Base-by-base conservation (phyloP, 139 green algal genomes). In the Trebouxia sp. region DNA sequence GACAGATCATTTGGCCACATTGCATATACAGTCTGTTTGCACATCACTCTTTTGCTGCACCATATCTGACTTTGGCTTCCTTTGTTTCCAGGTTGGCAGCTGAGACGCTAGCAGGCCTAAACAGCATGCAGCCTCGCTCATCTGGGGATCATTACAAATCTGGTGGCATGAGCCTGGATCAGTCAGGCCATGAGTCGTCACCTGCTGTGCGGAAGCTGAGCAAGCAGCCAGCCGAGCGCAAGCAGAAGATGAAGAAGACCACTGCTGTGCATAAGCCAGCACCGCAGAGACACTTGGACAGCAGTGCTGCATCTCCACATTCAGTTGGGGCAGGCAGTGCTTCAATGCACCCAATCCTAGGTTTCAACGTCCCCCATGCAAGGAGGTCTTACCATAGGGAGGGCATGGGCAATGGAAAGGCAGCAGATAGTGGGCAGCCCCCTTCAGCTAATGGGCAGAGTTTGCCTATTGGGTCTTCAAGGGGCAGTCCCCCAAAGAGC, bases 41-140 rank as follows among this genome's bases (percentile, higher is more conserved):
- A n/a, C n/a, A n/a, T n/a, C n/a, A n/a, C n/a, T n/a, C 47, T 53
- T 3, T 4, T 53, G 47, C 4, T 5, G 47, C 30, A 42, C 3
- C 30, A 42, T 41, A 17, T 6, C 24, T 69, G 28, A 28, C 30
- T 6, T 28, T 53, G 15, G 14, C 47, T 53, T 53, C 9, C 4
- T 69, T 9, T 69, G n/a, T 10, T 69, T 24, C n/a, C 58, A 69
- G 58, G 58, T 10, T 69, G 30, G 58, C 58, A 69, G 58, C 58
- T 20, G 58, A 69, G 30, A 69, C 58, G 30, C 58, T 69, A 7
- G 58, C 58, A 24, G 58, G 58, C 30, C 24, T 69, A 10, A 69
- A 69, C 53, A 65, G 32, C 58, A 69, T 69, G 58, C 58, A 69
- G 1, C 58, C 30, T 5, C 30, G 30, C 6, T 69, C 58, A 11